phyloP scores from a whole-genome alignment of 768 basidiomycete genomes.

The Macrocybe gigantea region DNA sequence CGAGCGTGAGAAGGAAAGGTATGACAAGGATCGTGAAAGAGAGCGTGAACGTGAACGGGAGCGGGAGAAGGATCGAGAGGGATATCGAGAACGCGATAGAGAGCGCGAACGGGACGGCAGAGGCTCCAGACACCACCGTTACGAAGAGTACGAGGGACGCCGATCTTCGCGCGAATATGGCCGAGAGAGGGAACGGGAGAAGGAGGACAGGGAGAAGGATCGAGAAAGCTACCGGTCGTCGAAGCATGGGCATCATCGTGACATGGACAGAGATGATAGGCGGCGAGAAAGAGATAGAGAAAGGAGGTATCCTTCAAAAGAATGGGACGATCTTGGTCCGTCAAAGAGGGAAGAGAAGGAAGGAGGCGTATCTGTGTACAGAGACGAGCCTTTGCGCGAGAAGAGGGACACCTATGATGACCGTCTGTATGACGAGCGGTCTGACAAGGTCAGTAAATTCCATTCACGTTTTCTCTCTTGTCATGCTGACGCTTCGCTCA shows the following conservation, averaged over 20 bases:
- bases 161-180: slow-evolving; percentile 32
- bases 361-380: slow-evolving; percentile 27
- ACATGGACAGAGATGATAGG: slow-evolving; percentile 46
- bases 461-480: background rate
- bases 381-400: slow-evolving; percentile 42
- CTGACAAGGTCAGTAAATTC: slow-evolving; percentile 53
- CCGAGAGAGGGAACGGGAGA: slow-evolving; percentile 36
- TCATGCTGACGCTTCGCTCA: slow-evolving; percentile 18
- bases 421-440: slow-evolving; percentile 45
- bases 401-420: slow-evolving; percentile 49
- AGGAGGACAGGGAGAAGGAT: slow-evolving; percentile 36
- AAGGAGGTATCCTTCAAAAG: slow-evolving; percentile 28
- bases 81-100: slow-evolving; percentile 21
- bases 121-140: slow-evolving; percentile 20
- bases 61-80: slow-evolving; percentile 31
- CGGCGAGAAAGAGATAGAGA: slow-evolving; percentile 45
- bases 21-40: slow-evolving; percentile 30
- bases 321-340: slow-evolving; percentile 39
- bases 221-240: slow-evolving; percentile 37
- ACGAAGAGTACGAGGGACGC: slow-evolving; percentile 26
- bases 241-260: slow-evolving; percentile 40
- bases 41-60: slow-evolving; percentile 29
- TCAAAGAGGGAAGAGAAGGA: slow-evolving; percentile 26
- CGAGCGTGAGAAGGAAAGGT: slow-evolving; percentile 33
- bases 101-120: slow-evolving; percentile 20